Evolutionary conservation across 108 stramenopile genomes (phyloP).

Genomic region (Nitzschia sp.): DNA sequence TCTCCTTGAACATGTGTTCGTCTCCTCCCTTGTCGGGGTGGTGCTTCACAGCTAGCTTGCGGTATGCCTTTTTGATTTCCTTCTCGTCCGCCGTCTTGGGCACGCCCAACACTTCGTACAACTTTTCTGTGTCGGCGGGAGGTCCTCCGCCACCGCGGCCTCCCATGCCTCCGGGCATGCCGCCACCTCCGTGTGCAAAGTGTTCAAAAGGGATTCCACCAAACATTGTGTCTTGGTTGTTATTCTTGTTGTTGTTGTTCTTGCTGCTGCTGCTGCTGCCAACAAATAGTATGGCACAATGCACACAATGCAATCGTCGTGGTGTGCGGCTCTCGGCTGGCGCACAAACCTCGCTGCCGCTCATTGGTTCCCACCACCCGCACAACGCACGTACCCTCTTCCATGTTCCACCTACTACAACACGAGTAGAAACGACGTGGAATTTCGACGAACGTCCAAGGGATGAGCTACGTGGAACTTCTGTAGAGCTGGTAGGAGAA

Average conservation of each 20-base stretch:
- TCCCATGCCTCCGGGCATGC: slow-evolving; percentile 47
- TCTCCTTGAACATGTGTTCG: slow-evolving; percentile 85
- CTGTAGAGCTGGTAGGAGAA: no score
- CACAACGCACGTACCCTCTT: no score
- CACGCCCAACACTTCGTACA: slow-evolving; percentile 82
- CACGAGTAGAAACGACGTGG: no score
- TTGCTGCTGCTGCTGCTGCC: neutral
- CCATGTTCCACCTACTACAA: no score
- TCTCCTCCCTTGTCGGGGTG: slow-evolving; percentile 88
- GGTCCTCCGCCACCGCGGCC: slow-evolving; percentile 44
- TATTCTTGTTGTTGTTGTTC: neutral
- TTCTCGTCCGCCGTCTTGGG: slow-evolving; percentile 67
- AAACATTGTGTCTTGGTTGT: slow-evolving; percentile 45
- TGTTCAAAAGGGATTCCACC: slow-evolving; percentile 75
- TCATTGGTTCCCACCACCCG: no score
- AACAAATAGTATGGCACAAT: no score
- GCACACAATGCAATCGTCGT: no score
- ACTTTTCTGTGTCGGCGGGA: slow-evolving; percentile 78
- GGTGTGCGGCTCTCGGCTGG: no score
- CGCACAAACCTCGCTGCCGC: no score
- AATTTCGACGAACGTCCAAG: no score
- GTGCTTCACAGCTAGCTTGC: slow-evolving; percentile 54
- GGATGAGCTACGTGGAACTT: no score
- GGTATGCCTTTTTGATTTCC: slow-evolving; percentile 86
- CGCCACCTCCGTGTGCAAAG: slow-evolving; percentile 59